A percentile compares a stretch with the other conserved stretches of the same genome.
phyloP scores from a whole-genome alignment of 2,329 filamentous ascomycete genomes.

The Thielaviopsis musarum region DNA sequence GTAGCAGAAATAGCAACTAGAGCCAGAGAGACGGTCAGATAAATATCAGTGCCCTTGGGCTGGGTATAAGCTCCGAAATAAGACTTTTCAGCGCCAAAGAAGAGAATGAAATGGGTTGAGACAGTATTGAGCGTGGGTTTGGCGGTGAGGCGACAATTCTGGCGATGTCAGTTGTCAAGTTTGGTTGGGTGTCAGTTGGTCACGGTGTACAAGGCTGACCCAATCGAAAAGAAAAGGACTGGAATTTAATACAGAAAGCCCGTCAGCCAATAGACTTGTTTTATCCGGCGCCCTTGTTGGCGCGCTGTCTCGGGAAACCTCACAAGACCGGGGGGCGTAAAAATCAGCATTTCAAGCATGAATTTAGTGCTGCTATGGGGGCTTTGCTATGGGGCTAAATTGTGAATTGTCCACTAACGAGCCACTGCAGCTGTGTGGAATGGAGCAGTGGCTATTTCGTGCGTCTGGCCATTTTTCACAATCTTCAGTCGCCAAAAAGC shows the following conservation, averaged over 20 bases:
- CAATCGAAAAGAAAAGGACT: background rate
- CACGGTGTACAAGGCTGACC: too few species aligned
- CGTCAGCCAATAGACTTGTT: background rate
- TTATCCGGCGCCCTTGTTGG: background rate
- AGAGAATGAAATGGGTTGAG: background rate
- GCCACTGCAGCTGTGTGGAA: background rate
- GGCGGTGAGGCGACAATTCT: background rate
- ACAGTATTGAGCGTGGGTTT: background rate
- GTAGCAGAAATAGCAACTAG: background rate
- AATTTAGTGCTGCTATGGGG: background rate
- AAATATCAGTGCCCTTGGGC: background rate
- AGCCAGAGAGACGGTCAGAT: background rate
- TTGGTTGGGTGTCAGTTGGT: background rate
- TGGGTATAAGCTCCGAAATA: background rate
- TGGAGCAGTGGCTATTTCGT: background rate
- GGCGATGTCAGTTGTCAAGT: background rate
- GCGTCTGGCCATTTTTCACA: background rate
- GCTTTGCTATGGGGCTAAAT: too few species aligned
- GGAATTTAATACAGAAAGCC: background rate
- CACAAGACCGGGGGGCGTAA: too few species aligned
- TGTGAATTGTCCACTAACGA: background rate
- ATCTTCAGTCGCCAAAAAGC: background rate
- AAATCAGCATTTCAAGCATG: background rate
- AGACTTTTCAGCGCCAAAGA: background rate
- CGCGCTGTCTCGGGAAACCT: background rate